Evolutionary conservation across 177 flowering plant species (phyloP).

Genomic region (Vitis hybrid): DNA sequence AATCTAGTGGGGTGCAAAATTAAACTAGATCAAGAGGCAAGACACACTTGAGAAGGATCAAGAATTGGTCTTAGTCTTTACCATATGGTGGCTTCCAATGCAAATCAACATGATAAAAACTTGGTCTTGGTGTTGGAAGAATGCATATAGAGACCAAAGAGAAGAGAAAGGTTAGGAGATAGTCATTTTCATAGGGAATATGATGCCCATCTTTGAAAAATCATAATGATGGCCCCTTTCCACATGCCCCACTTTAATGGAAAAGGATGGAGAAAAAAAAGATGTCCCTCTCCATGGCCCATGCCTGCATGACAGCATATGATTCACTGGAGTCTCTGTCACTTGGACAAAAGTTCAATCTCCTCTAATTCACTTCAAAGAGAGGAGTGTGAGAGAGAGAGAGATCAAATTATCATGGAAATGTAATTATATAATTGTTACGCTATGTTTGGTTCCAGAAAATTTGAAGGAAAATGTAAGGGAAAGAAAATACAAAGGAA

Average conservation of each 20-base stretch:
- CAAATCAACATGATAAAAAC: background rate
- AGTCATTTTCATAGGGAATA: background rate
- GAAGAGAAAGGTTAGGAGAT: background rate
- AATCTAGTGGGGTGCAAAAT: too few relatives aligned
- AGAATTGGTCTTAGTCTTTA: too few relatives aligned
- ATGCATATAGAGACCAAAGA: background rate
- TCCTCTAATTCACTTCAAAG: background rate
- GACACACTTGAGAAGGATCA: too few relatives aligned
- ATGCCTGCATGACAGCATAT: background rate
- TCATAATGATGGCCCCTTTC: background rate
- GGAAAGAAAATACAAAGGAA: too few relatives aligned
- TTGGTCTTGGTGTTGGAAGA: background rate
- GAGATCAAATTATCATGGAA: too few relatives aligned
- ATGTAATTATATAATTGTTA: too few relatives aligned
- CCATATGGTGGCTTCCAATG: background rate
- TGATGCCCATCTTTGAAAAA: conserved; percentile 5
- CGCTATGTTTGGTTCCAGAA: too few relatives aligned
- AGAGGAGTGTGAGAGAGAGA: background rate
- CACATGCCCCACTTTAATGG: conserved; percentile 1
- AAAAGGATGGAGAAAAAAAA: background rate
- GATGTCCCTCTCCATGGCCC: background rate
- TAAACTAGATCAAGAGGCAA: too few relatives aligned
- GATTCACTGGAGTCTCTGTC: background rate
- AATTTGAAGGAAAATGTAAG: too few relatives aligned
- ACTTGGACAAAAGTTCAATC: too few relatives aligned